Conservation (phyloP, 208 protist genomes). For the Leishmania guyanensis region DNA sequence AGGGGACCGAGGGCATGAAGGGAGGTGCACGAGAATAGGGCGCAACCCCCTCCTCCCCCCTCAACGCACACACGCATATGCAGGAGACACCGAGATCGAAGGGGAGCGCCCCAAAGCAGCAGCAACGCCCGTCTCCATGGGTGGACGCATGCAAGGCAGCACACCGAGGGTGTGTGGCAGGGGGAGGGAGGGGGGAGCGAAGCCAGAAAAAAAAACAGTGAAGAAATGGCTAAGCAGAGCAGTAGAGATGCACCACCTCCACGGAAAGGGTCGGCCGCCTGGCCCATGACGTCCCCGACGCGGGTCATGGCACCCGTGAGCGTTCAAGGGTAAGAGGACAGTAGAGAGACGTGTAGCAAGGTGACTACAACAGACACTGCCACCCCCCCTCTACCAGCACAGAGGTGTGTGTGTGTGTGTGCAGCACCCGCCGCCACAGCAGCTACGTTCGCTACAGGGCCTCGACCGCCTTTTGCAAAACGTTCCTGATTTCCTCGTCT, state of each 20-base stretch:
- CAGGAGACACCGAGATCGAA: background rate
- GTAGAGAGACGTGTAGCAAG: background rate
- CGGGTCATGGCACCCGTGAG: background rate
- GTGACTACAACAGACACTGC: background rate
- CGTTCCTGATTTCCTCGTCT: conserved; percentile 27
- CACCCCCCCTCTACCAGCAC: background rate
- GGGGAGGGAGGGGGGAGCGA: background rate
- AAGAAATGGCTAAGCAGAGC: background rate
- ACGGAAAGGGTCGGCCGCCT: background rate
- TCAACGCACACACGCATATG: background rate
- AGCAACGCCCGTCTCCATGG: background rate
- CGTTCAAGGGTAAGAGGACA: background rate
- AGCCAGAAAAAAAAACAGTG: background rate
- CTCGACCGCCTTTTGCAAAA: conserved; percentile 27
- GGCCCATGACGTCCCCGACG: background rate
- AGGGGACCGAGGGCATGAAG: background rate
- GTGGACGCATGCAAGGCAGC: background rate
- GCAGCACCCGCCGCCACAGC: background rate
- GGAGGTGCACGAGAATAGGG: background rate
- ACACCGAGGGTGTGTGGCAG: background rate
- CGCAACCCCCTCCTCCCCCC: background rate
- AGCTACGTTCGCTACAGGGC: conserved; percentile 23
- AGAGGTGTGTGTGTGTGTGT: background rate
- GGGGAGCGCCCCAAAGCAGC: background rate
- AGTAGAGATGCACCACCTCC: background rate